phyloP scores from a whole-genome alignment of 495 filamentous ascomycete species.

The Lasiosphaeria hispida region DNA sequence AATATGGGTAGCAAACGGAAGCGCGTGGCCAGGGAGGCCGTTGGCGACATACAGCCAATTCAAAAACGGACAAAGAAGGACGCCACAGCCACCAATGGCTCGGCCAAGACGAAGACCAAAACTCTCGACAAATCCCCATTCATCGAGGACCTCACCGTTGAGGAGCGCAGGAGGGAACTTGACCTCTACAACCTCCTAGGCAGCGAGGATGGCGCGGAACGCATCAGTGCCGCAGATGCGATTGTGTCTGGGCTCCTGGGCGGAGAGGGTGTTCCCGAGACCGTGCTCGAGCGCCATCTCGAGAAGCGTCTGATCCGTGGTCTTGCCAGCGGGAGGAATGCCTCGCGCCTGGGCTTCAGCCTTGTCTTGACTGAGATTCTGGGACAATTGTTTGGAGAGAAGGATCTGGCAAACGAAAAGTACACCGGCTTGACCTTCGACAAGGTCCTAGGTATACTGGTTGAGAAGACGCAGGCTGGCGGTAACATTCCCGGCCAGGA shows the following conservation, averaged over 20 bases:
- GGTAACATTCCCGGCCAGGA: constrained; percentile 73
- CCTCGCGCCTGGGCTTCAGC: constrained; percentile 86
- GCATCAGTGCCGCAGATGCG: constrained; percentile 49
- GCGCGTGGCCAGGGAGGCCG: constrained; percentile 36
- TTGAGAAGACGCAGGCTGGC: constrained; percentile 62
- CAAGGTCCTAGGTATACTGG: constrained; percentile 61
- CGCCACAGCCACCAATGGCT: constrained; percentile 23
- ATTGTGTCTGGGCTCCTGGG: constrained; percentile 47
- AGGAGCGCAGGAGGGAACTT: constrained; percentile 47
- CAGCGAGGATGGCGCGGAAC: constrained; percentile 49
- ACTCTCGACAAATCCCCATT: constrained; percentile 44
- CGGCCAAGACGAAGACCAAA: constrained; percentile 25
- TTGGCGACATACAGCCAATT: constrained; percentile 32
- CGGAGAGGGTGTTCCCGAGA: constrained; percentile 40
- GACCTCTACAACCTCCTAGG: constrained; percentile 51
- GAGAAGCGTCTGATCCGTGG: constrained; percentile 75
- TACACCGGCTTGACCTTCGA: constrained; percentile 52
- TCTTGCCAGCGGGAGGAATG: constrained; percentile 85
- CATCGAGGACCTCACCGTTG: constrained; percentile 39
- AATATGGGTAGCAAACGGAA: constrained; percentile 45
- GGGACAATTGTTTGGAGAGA: constrained; percentile 55
- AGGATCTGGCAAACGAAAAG: constrained; percentile 38
- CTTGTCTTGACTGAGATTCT: constrained; percentile 83
- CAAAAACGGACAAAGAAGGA: constrained; percentile 45
- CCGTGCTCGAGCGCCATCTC: constrained; percentile 50